Percentiles rank a stretch among this genome's conserved stretches.
Evolutionary conservation across 805 yeast genomes (phyloP).

Genomic region (Sugiyamaella chiloensis): DNA sequence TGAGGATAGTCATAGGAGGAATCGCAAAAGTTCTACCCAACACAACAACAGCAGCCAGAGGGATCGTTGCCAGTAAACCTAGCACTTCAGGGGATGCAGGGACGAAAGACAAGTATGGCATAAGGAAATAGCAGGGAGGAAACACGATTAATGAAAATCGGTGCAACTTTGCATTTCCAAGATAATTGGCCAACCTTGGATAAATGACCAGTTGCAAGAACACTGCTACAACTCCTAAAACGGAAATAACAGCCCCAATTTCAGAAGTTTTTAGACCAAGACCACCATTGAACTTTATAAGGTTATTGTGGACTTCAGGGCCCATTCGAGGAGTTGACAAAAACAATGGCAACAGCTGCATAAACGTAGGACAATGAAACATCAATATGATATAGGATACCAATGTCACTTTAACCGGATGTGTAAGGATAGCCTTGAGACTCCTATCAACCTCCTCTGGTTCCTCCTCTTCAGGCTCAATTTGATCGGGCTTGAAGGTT

Average conservation of each 20-base stretch:
- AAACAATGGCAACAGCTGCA: conserved; percentile 54
- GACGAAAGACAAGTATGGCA: conserved; percentile 42
- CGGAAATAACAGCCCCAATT: conserved; percentile 49
- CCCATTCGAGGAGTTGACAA: conserved; percentile 38
- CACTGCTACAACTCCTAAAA: conserved; percentile 54
- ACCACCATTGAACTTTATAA: conserved; percentile 50
- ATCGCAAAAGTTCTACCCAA: conserved; percentile 26
- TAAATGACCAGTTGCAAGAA: conserved; percentile 47
- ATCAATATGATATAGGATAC: conserved; percentile 33
- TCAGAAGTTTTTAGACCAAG: conserved; percentile 46
- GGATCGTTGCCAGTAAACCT: conserved; percentile 8
- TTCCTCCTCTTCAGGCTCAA: neutral
- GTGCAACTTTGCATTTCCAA: conserved; percentile 45
- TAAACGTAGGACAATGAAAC: conserved; percentile 47
- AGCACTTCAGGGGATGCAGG: conserved; percentile 18
- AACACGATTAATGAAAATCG: conserved; percentile 41
- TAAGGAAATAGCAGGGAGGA: conserved; percentile 44
- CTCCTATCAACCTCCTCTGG: conserved; percentile 12
- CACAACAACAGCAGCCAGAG: conserved; percentile 20
- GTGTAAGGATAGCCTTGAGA: conserved; percentile 21
- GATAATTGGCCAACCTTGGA: conserved; percentile 49
- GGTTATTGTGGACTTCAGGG: conserved; percentile 35
- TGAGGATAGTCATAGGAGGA: conserved; percentile 28
- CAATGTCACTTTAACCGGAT: conserved; percentile 24
- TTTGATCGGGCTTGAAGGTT: neutral